Percentiles rank a stretch among this genome's conserved stretches.
Evolutionary conservation across 1,284 basidiomycete genomes (phyloP).

Genomic region (Ceratobasidium papillatum): DNA sequence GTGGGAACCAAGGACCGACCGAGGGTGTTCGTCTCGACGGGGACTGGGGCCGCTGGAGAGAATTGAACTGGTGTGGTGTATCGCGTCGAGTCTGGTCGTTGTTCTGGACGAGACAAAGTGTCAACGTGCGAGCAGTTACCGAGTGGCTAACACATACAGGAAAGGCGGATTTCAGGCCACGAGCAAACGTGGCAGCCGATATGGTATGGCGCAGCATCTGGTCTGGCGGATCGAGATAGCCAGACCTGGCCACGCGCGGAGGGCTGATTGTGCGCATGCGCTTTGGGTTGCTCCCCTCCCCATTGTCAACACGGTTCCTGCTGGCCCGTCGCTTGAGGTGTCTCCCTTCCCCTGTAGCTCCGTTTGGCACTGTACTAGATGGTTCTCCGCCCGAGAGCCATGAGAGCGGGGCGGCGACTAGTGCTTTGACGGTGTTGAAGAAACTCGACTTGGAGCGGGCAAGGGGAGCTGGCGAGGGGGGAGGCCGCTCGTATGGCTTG

Average conservation of each 20-base stretch:
- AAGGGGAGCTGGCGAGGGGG: constrained; percentile 16
- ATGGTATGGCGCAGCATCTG: constrained; percentile 5
- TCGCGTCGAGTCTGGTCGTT: background rate
- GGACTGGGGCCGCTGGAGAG: background rate
- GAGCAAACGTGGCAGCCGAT: constrained; percentile 54
- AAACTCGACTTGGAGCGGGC: constrained; percentile 39
- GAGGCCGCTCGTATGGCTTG: constrained; percentile 32
- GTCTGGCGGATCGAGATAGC: constrained; percentile 66
- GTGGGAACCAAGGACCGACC: constrained; percentile 30
- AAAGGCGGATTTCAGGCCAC: constrained; percentile 44
- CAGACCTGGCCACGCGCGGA: constrained; percentile 50
- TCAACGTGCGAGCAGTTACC: background rate
- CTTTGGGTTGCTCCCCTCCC: constrained; percentile 54
- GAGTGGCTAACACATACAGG: constrained; percentile 38
- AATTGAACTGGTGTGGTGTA: constrained; percentile 3
- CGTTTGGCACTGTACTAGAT: background rate
- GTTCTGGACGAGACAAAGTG: background rate
- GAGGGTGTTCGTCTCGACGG: constrained; percentile 25
- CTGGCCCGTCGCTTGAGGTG: constrained; percentile 26
- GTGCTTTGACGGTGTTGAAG: constrained; percentile 59
- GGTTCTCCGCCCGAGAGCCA: constrained; percentile 54
- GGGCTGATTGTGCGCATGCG: constrained; percentile 66
- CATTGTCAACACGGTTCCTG: constrained; percentile 4
- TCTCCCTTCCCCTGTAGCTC: background rate
- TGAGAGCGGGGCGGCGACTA: constrained; percentile 68